phyloP scores from a whole-genome alignment of 306 rosid species.

The Cicer pinnatifidum region DNA sequence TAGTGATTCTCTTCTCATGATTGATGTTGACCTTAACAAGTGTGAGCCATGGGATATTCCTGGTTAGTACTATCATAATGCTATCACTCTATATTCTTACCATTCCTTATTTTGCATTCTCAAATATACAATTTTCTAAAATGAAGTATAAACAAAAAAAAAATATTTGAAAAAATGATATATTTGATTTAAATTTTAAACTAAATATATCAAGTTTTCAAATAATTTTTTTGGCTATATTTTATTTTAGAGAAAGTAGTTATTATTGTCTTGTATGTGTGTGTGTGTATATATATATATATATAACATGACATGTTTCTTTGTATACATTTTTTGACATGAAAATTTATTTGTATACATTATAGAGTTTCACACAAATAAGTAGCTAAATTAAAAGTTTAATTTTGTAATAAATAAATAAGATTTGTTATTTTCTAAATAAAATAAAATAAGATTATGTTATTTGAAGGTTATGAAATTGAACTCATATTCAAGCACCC shows the following conservation, averaged over 20 bases:
- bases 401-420: neutral
- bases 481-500: constrained; percentile 4
- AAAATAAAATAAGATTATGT: neutral
- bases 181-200: no score
- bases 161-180: no score
- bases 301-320: neutral
- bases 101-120: constrained; percentile 32
- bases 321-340: neutral
- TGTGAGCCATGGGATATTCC: constrained; percentile 98
- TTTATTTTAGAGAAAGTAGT: no score
- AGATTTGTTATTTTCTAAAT: neutral
- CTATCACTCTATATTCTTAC: neutral
- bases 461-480: constrained; percentile 19
- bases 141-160: no score
- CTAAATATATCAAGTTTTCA: no score
- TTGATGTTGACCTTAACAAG: constrained; percentile 95
- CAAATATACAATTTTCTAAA: neutral
- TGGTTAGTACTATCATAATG: constrained; percentile 52
- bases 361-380: neutral
- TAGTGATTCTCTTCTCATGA: constrained; percentile 63
- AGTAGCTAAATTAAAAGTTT: neutral
- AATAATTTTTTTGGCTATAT: no score
- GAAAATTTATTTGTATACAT: no score
- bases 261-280: neutral
- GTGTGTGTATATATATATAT: neutral